Conservation (phyloP, 192 early-diverging fungal genomes). For the Paraglomus brasilianum region DNA sequence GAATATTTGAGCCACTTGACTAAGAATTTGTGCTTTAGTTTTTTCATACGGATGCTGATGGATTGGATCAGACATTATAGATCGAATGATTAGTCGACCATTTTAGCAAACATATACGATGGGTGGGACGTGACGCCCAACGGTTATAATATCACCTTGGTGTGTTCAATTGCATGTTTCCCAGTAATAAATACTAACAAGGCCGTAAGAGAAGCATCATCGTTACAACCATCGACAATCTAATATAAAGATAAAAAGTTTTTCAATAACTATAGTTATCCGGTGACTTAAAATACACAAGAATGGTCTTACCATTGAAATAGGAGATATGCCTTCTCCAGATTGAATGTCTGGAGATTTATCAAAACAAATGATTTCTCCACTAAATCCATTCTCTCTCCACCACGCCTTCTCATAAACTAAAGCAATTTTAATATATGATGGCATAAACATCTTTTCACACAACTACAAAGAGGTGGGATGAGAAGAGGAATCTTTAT, state of each 20-base stretch:
- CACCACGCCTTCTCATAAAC: conserved; percentile 28
- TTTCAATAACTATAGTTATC: neutral
- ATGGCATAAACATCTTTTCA: conserved; percentile 28
- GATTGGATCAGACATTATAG: neutral
- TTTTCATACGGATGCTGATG: neutral
- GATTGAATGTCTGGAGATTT: neutral
- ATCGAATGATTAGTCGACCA: neutral
- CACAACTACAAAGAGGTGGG: conserved; percentile 7
- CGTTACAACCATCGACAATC: conserved; percentile 19
- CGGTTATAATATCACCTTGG: neutral
- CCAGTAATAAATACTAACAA: conserved; percentile 25
- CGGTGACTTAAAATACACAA: neutral
- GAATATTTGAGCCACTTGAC: neutral
- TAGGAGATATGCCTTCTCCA: conserved; percentile 6
- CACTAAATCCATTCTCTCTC: conserved; percentile 26
- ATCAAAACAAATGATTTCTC: conserved; percentile 2
- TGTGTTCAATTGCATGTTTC: conserved; percentile 25
- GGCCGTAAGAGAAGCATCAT: conserved; percentile 14
- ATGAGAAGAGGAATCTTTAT: too few species aligned
- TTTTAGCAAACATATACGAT: neutral
- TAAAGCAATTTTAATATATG: conserved; percentile 14
- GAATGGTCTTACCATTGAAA: conserved; percentile 21
- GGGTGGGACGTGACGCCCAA: neutral
- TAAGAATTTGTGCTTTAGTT: neutral
- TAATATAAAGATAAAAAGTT: neutral